A percentile compares a stretch with the other conserved stretches of the same genome.
These are phyloP conservation scores for Phytophthora melonis DNA, from an alignment of 352 stramenopile species.

Conservation along the genomic window DNA sequence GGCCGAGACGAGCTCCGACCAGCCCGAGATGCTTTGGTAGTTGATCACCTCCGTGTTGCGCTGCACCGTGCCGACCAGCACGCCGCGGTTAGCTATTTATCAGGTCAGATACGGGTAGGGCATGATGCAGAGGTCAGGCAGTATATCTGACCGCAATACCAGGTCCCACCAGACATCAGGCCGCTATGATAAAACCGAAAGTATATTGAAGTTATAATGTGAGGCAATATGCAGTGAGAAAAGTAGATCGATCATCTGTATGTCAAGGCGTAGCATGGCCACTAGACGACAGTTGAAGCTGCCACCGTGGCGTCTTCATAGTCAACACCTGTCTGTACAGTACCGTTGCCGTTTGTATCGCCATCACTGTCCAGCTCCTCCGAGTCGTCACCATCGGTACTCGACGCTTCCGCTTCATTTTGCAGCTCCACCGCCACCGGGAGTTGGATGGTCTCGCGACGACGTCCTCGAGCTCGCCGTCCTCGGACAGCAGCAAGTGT, in stretches of 20 bases:
- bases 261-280: neutral
- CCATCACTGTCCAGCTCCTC: neutral
- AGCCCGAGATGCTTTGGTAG: constrained; percentile 22
- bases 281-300: neutral
- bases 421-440: neutral
- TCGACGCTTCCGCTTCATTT: neutral
- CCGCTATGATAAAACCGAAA: neutral
- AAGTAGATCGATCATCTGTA: neutral
- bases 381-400: neutral
- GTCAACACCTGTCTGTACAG: neutral
- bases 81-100: neutral
- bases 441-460: neutral
- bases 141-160: neutral
- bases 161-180: neutral
- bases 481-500: neutral
- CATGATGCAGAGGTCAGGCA: neutral
- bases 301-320: neutral
- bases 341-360: neutral
- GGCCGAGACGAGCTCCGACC: constrained; percentile 35
- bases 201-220: neutral
- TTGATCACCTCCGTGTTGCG: constrained; percentile 57
- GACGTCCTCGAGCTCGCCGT: neutral
- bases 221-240: neutral
- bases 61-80: constrained; percentile 60
- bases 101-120: neutral